Evolutionary conservation across 2,329 filamentous ascomycete genomes (phyloP), one percentile per base, ranked within the genome.

Genomic region (Ophiostoma angusticollis): DNA sequence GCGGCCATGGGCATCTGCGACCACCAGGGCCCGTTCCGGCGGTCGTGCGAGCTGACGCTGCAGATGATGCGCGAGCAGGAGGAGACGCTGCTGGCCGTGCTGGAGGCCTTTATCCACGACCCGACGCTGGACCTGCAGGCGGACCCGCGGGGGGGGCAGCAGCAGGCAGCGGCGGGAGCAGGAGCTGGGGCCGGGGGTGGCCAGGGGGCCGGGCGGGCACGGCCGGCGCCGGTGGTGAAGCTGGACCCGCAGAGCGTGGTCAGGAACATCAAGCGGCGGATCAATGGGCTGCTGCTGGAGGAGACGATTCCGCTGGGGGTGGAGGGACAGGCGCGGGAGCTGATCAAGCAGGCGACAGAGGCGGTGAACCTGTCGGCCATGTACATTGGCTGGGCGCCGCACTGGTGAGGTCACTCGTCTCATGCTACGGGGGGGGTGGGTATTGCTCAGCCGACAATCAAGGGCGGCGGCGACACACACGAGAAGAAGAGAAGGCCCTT

Each of bases 101-200:
- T 99, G 1, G 93, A 98, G 62, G 87, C 91, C 0, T 99, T 98
- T 54, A 74, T 98, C 47, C 87, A 98, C 54, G 91, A 99, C 56
- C 91, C 91, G 0, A 96, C 93, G 12, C 78, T 94, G 11, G 93
- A 99, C 54, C 77, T 96, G 46, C 75, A 95, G 51, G 42, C 35
- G 3, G 42, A 46, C 32, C 44, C 46, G 21, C 39, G 42, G 2
- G 35, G 35, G 12, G 35, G 29, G 2, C 22, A 13, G 9, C 64
- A 64, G 24, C 35, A 41, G n/a, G n/a, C n/a, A n/a, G 46, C 80
- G 80, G 37, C 85, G 81, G 57, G 77, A 74, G 50, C 67, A 69
- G 57, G 70, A 53, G 47, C 59, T 68, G 38, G 18, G 3, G 18
- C n/a, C 27, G 5, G 25, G 12, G n/a, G 22, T 7, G 25, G 11